These are phyloP conservation scores for Jaltomata sinuosa DNA, from an alignment of 257 asterid genomes.

Conservation along the genomic window DNA sequence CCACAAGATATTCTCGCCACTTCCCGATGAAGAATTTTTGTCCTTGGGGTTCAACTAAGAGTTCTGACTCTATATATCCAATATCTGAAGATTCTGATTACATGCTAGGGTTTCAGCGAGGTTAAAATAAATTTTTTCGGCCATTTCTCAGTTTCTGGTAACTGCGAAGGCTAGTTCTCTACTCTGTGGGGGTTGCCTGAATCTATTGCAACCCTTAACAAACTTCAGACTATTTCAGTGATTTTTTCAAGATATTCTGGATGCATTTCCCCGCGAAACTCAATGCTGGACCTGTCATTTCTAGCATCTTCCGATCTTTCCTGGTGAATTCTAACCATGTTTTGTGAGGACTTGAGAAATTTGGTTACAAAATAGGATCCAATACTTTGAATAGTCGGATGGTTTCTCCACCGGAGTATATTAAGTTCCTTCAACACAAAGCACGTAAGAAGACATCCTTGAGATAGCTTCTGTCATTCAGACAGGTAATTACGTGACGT, in stretches of 20 bases:
- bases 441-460: neutral
- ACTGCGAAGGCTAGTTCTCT: neutral
- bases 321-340: neutral
- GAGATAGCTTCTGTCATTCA: neutral
- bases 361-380: neutral
- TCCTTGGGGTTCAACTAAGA: too few species aligned
- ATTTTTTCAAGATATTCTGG: neutral
- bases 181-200: neutral
- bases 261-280: neutral
- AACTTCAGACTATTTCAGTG: neutral
- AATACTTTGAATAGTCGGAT: neutral
- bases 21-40: neutral
- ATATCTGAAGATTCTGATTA: neutral
- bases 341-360: neutral
- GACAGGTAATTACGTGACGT: neutral
- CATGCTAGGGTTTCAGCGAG: neutral
- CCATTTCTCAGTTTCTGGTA: neutral
- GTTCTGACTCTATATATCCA: neutral
- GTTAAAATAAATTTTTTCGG: neutral
- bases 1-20: neutral
- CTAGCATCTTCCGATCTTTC: neutral
- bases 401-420: neutral
- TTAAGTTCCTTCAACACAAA: neutral
- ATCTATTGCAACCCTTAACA: neutral
- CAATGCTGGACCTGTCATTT: neutral